phyloP scores from a whole-genome alignment of 441 rosid species.

The Breynia disticha region DNA sequence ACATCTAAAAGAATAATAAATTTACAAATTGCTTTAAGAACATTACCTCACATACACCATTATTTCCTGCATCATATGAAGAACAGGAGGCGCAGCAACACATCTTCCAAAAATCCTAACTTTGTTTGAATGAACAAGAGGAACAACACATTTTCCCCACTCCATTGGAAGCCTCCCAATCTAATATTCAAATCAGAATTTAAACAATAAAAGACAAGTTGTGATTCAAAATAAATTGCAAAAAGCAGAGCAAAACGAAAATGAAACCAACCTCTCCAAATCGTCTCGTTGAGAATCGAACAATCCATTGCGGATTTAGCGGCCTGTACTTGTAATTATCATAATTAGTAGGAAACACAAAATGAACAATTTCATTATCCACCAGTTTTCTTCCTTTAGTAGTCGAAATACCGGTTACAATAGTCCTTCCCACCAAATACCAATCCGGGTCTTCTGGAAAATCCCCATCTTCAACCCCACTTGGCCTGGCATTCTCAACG shows the following conservation, averaged over 20 bases:
- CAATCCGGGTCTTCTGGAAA: conserved; percentile 43
- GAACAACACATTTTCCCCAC: conserved; percentile 50
- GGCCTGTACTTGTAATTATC: neutral
- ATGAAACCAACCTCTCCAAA: conserved; percentile 42
- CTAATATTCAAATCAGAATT: conserved; percentile 15
- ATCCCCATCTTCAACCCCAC: conserved; percentile 39
- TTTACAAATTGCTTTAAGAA: neutral
- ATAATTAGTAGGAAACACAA: conserved; percentile 23
- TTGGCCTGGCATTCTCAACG: conserved; percentile 13
- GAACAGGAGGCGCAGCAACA: conserved; percentile 39
- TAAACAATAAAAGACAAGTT: neutral
- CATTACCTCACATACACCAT: conserved; percentile 48
- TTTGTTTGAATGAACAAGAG: conserved; percentile 35
- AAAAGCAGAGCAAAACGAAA: neutral
- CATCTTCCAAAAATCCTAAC: conserved; percentile 50
- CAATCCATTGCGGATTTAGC: conserved; percentile 30
- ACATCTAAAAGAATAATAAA: neutral
- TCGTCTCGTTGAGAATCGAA: conserved; percentile 56
- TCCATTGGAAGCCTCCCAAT: conserved; percentile 73
- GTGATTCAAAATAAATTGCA: too few relatives aligned
- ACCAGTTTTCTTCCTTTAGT: conserved; percentile 49
- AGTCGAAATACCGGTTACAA: conserved; percentile 45
- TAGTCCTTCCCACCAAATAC: conserved; percentile 47
- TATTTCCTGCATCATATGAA: conserved; percentile 47
- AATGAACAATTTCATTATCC: conserved; percentile 45